Percentiles rank a stretch among this genome's conserved stretches.
Evolutionary conservation across 2,329 filamentous ascomycete genomes (phyloP).

Genomic region (Botryotinia convoluta): DNA sequence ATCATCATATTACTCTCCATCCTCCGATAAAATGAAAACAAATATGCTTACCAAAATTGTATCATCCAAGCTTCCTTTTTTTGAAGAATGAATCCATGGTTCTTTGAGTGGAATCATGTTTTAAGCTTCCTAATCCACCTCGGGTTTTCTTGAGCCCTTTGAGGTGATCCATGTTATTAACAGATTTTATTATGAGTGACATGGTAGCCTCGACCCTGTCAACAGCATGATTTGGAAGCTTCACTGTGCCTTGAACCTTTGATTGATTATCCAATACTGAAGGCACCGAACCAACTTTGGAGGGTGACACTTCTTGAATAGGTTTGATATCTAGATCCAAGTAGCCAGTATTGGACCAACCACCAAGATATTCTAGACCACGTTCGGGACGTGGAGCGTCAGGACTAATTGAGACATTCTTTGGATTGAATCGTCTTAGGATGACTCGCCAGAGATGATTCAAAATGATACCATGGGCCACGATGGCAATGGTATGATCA

Average conservation of each 20-base stretch:
- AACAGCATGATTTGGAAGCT: background rate
- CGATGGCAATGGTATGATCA: conserved; percentile 57
- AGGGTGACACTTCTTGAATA: background rate
- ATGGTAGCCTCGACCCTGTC: conserved; percentile 39
- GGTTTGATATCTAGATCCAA: conserved; percentile 36
- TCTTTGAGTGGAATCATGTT: conserved; percentile 72
- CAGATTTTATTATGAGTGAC: conserved; percentile 52
- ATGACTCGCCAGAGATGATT: conserved; percentile 65
- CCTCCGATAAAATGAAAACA: conserved; percentile 27
- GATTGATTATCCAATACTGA: background rate
- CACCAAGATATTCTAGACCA: conserved; percentile 49
- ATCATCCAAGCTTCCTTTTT: conserved; percentile 43
- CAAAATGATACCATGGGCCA: conserved; percentile 82
- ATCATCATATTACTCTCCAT: conserved; percentile 61
- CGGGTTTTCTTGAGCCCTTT: conserved; percentile 72
- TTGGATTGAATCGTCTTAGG: conserved; percentile 49
- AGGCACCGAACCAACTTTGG: conserved; percentile 8
- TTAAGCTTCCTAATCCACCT: conserved; percentile 77
- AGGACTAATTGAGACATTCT: conserved; percentile 40
- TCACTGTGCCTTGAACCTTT: background rate
- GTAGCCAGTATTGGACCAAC: conserved; percentile 66
- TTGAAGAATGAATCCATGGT: conserved; percentile 78
- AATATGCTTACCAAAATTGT: conserved; percentile 12
- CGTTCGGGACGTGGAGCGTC: conserved; percentile 41
- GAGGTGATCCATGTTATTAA: conserved; percentile 73